Evolutionary conservation across 2,329 filamentous ascomycete genomes (phyloP).

Genomic region (Lasiodiplodia gonubiensis): DNA sequence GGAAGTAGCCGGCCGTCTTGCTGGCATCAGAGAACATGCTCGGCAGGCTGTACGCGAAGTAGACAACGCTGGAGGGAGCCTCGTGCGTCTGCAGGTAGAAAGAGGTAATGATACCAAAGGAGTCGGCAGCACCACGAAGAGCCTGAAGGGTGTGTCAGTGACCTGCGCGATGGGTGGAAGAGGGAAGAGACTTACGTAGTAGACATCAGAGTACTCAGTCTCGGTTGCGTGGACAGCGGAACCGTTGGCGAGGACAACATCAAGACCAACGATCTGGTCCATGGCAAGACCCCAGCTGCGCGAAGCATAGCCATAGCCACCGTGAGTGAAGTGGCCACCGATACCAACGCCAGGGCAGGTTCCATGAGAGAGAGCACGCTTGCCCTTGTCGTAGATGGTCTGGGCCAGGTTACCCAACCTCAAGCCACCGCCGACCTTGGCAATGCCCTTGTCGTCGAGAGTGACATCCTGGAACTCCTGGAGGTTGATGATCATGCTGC

Average conservation of each 20-base stretch:
- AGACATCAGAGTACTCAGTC: conserved; percentile 45
- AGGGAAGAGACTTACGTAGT: conserved; percentile 35
- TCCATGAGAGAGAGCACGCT: conserved; percentile 56
- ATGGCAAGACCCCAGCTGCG: conserved; percentile 45
- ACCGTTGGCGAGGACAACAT: conserved; percentile 49
- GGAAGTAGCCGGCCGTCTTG: conserved; percentile 46
- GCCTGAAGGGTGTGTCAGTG: conserved; percentile 30
- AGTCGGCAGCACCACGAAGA: conserved; percentile 42
- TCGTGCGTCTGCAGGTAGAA: conserved; percentile 34
- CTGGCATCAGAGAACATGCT: conserved; percentile 38
- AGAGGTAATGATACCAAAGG: conserved; percentile 40
- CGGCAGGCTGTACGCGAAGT: conserved; percentile 32
- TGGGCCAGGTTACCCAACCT: conserved; percentile 51
- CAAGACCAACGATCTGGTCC: conserved; percentile 43
- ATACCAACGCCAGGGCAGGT: conserved; percentile 57
- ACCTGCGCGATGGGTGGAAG: neutral
- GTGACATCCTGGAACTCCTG: conserved; percentile 53
- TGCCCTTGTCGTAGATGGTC: conserved; percentile 42
- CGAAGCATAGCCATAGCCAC: conserved; percentile 44
- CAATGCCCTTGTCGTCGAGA: conserved; percentile 51
- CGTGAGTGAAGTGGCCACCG: conserved; percentile 45
- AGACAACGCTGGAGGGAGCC: conserved; percentile 30
- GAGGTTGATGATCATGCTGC: conserved; percentile 56
- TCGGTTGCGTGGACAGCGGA: conserved; percentile 44
- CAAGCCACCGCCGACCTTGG: conserved; percentile 56